These are phyloP conservation scores for Paramarasmius palmivorus DNA, from an alignment of 1,284 basidiomycete species.

Conservation along the genomic window DNA sequence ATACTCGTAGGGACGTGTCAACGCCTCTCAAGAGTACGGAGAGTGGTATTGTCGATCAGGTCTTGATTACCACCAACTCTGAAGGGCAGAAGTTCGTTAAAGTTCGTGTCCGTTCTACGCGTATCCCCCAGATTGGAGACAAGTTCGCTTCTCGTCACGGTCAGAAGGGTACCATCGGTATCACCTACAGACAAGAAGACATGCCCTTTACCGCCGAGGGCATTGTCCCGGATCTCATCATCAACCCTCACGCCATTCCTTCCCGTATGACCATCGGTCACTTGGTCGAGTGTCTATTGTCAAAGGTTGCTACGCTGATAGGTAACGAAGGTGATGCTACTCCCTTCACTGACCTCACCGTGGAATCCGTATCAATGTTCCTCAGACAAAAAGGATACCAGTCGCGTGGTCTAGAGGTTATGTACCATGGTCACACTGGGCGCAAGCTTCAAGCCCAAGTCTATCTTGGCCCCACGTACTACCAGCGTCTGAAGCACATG, in stretches of 20 bases:
- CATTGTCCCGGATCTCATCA: conserved; percentile 95
- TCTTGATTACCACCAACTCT: conserved; percentile 93
- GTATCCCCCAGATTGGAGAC: conserved; percentile 97
- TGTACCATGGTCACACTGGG: conserved; percentile 99
- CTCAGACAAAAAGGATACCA: conserved; percentile 89
- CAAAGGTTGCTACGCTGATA: conserved; percentile 94
- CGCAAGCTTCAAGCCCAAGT: conserved; percentile 97
- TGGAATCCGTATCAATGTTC: conserved; percentile 89
- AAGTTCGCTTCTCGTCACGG: conserved; percentile 99
- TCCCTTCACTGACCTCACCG: conserved; percentile 97
- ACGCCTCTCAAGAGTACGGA: conserved; percentile 98
- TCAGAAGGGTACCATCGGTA: conserved; percentile 99
- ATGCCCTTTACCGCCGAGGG: conserved; percentile 99
- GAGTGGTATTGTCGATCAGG: conserved; percentile 96
- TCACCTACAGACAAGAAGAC: conserved; percentile 98
- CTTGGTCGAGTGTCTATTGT: conserved; percentile 97
- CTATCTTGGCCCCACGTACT: conserved; percentile 98
- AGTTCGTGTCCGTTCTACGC: conserved; percentile 92
- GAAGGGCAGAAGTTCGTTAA: conserved; percentile 99
- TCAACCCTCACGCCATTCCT: conserved; percentile 99
- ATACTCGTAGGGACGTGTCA: conserved; percentile 93
- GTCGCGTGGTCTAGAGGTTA: conserved; percentile 93
- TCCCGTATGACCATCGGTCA: conserved; percentile 99
- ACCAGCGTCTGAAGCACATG: conserved; percentile 99
- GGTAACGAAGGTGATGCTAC: conserved; percentile 98